Percentiles rank a stretch among this genome's conserved stretches.
Evolutionary conservation across 208 protist species (phyloP).

Genomic region (Trypanosoma boissoni): DNA sequence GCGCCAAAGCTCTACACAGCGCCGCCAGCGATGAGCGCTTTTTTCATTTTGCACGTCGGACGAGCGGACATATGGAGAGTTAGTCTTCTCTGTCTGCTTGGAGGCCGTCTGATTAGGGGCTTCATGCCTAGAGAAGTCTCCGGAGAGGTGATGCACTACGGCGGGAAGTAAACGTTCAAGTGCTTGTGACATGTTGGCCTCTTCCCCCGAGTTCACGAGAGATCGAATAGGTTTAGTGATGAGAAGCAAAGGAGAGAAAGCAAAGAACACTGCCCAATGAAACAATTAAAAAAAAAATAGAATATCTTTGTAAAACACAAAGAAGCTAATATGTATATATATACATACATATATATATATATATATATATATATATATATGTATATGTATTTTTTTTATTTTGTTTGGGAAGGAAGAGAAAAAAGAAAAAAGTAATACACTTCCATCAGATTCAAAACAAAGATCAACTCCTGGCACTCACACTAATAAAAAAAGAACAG

Average conservation of each 20-base stretch:
- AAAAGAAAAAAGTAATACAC: neutral
- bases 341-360: slow-evolving; percentile 7
- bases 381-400: slow-evolving; percentile 2
- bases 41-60: neutral
- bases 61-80: too few species aligned
- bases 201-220: neutral
- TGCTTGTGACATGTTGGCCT: slow-evolving; percentile 18
- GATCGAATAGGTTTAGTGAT: neutral
- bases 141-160: slow-evolving; percentile 38
- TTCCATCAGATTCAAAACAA: neutral
- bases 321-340: too few species aligned
- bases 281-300: slow-evolving; percentile 4
- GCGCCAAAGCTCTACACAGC: slow-evolving; percentile 55
- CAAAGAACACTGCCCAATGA: neutral
- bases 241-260: neutral
- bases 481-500: too few species aligned
- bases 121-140: slow-evolving; percentile 5
- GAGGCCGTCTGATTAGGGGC: too few species aligned
- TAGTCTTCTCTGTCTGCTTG: too few species aligned
- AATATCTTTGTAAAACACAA: neutral
- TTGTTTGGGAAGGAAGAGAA: neutral
- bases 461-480: too few species aligned
- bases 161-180: slow-evolving; percentile 48
- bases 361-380: neutral
- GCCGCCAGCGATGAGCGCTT: slow-evolving; percentile 51